Percentiles rank a stretch among this genome's conserved stretches.
These are phyloP conservation scores for Colletotrichum aenigma DNA, from an alignment of 2,329 filamentous ascomycete species.

Conservation along the genomic window DNA sequence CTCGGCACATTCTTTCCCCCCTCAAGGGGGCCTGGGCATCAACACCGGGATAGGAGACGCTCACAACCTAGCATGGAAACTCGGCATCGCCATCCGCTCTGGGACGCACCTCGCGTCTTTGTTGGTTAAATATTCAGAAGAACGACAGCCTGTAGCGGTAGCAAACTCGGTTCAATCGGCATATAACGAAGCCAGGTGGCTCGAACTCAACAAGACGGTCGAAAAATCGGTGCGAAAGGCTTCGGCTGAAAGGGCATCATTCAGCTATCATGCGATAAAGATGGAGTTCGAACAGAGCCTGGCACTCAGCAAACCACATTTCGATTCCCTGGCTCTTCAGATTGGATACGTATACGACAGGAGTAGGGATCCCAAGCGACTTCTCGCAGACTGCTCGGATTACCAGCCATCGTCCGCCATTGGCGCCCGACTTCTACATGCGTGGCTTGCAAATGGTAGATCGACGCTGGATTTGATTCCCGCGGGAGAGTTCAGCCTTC, in stretches of 20 bases:
- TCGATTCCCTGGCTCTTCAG: neutral
- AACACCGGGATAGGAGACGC: neutral
- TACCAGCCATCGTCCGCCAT: neutral
- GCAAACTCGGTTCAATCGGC: neutral
- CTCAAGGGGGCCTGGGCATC: neutral
- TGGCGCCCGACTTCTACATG: neutral
- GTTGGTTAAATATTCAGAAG: neutral
- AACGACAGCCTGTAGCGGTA: neutral
- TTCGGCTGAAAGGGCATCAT: neutral
- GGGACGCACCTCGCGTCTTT: neutral
- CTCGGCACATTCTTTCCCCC: neutral
- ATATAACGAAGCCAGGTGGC: neutral
- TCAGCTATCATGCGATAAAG: neutral
- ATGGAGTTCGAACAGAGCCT: neutral
- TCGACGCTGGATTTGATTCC: neutral
- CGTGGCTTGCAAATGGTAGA: neutral
- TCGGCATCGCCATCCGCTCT: neutral
- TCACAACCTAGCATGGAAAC: neutral
- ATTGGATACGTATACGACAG: neutral
- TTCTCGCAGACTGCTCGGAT: neutral
- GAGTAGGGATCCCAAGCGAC: fast-evolving
- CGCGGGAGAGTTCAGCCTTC: neutral
- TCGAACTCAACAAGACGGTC: neutral
- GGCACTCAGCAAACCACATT: neutral
- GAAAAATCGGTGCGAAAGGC: neutral